Evolutionary conservation across 1,139 yeast genomes (phyloP).

Genomic region (Citeromyces hawaiiensis): DNA sequence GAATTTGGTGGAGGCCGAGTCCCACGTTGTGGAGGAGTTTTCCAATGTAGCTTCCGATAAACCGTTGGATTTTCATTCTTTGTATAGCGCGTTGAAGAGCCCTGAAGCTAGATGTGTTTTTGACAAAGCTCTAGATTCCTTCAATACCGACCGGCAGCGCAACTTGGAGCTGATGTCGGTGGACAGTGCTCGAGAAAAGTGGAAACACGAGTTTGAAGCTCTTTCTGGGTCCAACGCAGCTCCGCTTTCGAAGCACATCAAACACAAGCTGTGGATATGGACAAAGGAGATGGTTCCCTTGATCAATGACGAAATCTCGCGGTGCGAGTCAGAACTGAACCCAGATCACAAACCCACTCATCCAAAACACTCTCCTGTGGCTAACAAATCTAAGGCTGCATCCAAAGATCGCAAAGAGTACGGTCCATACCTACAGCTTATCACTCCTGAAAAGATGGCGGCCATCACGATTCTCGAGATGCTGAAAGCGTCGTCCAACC

Average conservation of each 20-base stretch:
- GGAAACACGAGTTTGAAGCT: slow-evolving; percentile 76
- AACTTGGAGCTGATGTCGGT: slow-evolving; percentile 66
- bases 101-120: slow-evolving; percentile 40
- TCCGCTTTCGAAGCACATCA: slow-evolving; percentile 40
- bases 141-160: slow-evolving; percentile 66
- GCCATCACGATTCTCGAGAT: slow-evolving; percentile 78
- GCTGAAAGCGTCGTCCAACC: slow-evolving; percentile 30
- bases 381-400: slow-evolving; percentile 8
- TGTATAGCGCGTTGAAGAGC: slow-evolving; percentile 36
- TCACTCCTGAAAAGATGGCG: slow-evolving; percentile 70
- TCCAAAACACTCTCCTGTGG: not conserved
- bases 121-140: slow-evolving; percentile 49
- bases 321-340: slow-evolving; percentile 26
- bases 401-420: slow-evolving; percentile 32
- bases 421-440: slow-evolving; percentile 66
- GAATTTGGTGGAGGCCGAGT: slow-evolving; percentile 12
- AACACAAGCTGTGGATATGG: slow-evolving; percentile 73
- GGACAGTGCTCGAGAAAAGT: slow-evolving; percentile 77
- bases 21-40: slow-evolving; percentile 20
- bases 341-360: slow-evolving; percentile 9
- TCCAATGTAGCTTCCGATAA: slow-evolving; percentile 11
- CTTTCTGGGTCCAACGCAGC: slow-evolving; percentile 30
- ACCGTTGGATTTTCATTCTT: slow-evolving; percentile 49
- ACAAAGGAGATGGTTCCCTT: slow-evolving; percentile 54
- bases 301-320: slow-evolving; percentile 48